Evolutionary conservation across 2,329 filamentous ascomycete genomes (phyloP), one percentile per base, ranked within the genome.

Genomic region (Orbilia brochopaga): DNA sequence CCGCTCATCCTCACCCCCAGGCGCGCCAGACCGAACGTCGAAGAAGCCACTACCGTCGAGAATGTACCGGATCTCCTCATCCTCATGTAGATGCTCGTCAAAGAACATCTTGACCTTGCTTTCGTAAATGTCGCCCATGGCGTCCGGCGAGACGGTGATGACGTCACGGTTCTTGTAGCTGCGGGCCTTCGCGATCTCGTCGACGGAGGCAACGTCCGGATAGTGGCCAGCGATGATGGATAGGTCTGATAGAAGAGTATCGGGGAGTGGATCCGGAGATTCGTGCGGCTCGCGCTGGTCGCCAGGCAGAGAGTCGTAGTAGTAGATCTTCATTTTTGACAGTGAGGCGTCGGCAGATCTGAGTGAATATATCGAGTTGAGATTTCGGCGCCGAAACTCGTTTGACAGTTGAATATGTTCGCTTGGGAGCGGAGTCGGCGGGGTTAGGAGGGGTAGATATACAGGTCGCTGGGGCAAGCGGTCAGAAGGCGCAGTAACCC

Each of bases 61-160:
- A 75, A 99, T 92, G 78, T 97, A 99, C 53, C 94, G 85, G 75
- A 99, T 99, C 84, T 99, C 94, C 82, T 99, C 94, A 76, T 99
- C 94, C 82, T 99, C 94, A 79, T 99, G 94, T 77, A 99, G 80
- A 80, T 99, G 94, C 83, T 99, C 94, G 77, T 90, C 80, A 82
- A 97, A 99, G 83, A 99, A 99, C 75, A 81, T 86, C 82, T 91
- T 92, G 74, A 99, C 91, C 81, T 97, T 97, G 74, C 90, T 86
- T 81, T 99, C 93, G 82, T 97, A 99, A 50, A 87, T 81, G 42
- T 86, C 89, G 64, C 91, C 92, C 88, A 97, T 91, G 74, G 87
- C 89, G 74, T 87, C 83, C 0, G 92, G 93, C 6, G 91, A 95
- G 21, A 99, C 90, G 70, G 86, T 90, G 79, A 97, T 90, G 81